phyloP scores from a whole-genome alignment of 371 early-diverging fungal species.

The Mucor ambiguus region DNA sequence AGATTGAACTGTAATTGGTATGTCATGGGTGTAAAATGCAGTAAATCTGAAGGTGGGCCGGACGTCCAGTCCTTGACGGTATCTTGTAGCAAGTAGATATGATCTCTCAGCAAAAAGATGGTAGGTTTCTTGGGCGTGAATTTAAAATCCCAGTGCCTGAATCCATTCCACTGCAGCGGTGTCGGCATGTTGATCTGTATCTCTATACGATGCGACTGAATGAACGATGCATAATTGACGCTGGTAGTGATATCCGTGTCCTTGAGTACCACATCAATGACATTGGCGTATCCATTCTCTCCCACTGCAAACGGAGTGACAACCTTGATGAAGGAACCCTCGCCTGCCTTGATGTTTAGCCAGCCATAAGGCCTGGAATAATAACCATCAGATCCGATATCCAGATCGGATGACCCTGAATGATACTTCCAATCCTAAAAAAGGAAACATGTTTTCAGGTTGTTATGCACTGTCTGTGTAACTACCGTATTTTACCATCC shows the following conservation, averaged over 20 bases:
- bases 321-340: constrained; percentile 59
- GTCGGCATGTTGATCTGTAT: constrained; percentile 60
- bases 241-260: constrained; percentile 64
- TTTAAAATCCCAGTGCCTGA: constrained; percentile 68
- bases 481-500: not conserved
- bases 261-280: constrained; percentile 53
- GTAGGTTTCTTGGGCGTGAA: constrained; percentile 43
- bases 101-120: constrained; percentile 78
- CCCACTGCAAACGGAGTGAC: constrained; percentile 64
- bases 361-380: constrained; percentile 76
- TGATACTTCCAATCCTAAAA: constrained; percentile 72
- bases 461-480: not conserved
- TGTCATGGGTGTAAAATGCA: constrained; percentile 73
- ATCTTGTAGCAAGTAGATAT: constrained; percentile 81
- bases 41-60: constrained; percentile 53
- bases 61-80: constrained; percentile 76
- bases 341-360: constrained; percentile 69
- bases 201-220: constrained; percentile 58
- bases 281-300: constrained; percentile 58
- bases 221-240: constrained; percentile 70
- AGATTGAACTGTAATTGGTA: constrained; percentile 62
- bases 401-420: constrained; percentile 34
- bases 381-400: constrained; percentile 46
- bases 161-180: constrained; percentile 82
- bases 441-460: not conserved